phyloP scores from a whole-genome alignment of 1,284 basidiomycete genomes.

The Ustilago sp. region DNA sequence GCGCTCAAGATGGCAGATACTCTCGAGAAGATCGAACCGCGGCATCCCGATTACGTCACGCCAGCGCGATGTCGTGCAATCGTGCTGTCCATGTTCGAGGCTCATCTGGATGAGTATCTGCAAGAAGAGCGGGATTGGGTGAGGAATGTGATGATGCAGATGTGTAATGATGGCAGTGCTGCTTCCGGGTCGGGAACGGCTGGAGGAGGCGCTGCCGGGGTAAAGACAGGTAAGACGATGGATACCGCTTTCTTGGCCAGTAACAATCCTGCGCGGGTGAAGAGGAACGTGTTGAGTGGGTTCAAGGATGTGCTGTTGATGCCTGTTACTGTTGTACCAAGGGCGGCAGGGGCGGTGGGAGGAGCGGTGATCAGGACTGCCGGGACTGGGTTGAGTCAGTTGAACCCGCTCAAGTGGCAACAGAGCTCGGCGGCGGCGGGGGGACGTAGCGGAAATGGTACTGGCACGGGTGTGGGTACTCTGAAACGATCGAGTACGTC shows the following conservation, averaged over 20 bases:
- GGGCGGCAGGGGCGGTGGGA: slow-evolving; percentile 77
- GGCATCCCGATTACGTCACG: slow-evolving; percentile 49
- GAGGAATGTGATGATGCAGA: slow-evolving; percentile 79
- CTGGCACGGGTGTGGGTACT: slow-evolving; percentile 12
- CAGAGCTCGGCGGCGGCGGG: slow-evolving; percentile 21
- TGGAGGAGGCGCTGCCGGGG: not conserved
- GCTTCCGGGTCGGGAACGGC: slow-evolving; percentile 72
- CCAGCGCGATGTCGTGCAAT: slow-evolving; percentile 80
- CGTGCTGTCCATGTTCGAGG: slow-evolving; percentile 88
- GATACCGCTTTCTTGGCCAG: slow-evolving; percentile 79
- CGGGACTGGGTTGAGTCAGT: slow-evolving; percentile 48
- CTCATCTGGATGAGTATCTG: slow-evolving; percentile 95
- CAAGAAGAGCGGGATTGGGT: slow-evolving; percentile 89
- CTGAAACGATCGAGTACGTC: slow-evolving; percentile 22
- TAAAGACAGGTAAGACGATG: slow-evolving; percentile 40
- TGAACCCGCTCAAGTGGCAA: slow-evolving; percentile 62
- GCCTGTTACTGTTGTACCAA: slow-evolving; percentile 94
- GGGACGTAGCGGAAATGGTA: slow-evolving; percentile 15
- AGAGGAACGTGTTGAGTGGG: slow-evolving; percentile 89
- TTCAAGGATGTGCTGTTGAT: slow-evolving; percentile 90
- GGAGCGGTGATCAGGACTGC: slow-evolving; percentile 58
- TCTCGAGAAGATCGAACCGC: slow-evolving; percentile 61
- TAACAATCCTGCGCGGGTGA: slow-evolving; percentile 89
- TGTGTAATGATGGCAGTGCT: slow-evolving; percentile 80
- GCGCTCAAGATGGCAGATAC: slow-evolving; percentile 84